Evolutionary conservation across 352 stramenopile genomes (phyloP).

Genomic region (Globisporangium emineosum): DNA sequence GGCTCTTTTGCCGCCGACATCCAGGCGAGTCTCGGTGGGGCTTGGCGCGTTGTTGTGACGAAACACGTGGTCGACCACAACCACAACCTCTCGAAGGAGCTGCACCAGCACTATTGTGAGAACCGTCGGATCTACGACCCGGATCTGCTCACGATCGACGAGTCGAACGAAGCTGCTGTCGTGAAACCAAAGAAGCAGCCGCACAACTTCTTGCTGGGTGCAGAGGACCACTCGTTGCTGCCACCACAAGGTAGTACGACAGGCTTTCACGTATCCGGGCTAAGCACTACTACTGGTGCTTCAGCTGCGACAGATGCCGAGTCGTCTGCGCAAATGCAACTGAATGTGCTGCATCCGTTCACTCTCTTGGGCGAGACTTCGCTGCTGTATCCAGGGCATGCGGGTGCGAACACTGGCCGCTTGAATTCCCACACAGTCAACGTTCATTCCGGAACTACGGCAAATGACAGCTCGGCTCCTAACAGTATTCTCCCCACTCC

Average conservation of each 20-base stretch:
- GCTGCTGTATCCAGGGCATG: conserved; percentile 1
- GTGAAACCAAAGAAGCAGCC: conserved; percentile 24
- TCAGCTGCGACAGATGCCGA: not conserved
- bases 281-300: not conserved
- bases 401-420: not conserved
- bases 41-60: conserved; percentile 71
- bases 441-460: not conserved
- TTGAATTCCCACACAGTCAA: not conserved
- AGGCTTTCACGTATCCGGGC: not conserved
- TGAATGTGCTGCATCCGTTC: not conserved
- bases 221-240: not conserved
- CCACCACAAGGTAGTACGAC: not conserved
- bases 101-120: conserved; percentile 75
- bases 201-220: not conserved
- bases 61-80: conserved; percentile 79
- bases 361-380: not conserved
- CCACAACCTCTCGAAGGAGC: conserved; percentile 69
- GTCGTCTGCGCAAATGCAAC: not conserved
- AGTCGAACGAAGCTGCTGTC: conserved; percentile 28
- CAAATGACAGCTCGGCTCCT: not conserved
- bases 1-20: not conserved
- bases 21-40: conserved; percentile 8
- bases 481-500: not conserved
- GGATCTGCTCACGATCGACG: conserved; percentile 59
- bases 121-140: conserved; percentile 80